A percentile compares a stretch with the other conserved stretches of the same genome.
Evolutionary conservation across 1,284 basidiomycete species (phyloP).

Genomic region (Tylopilus sp.): DNA sequence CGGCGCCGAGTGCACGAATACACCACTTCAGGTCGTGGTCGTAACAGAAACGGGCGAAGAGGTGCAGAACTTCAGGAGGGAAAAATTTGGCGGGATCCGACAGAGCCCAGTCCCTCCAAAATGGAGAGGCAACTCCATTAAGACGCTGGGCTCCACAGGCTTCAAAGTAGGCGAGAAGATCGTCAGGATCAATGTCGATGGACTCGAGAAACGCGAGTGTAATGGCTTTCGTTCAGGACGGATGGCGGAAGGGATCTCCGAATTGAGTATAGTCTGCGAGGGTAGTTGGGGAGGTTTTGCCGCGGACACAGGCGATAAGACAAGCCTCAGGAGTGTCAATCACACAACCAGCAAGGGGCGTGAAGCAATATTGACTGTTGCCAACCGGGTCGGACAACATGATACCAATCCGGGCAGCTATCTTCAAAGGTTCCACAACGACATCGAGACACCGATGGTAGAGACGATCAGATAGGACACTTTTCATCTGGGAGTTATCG

Average conservation of each 20-base stretch:
- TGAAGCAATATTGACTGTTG: constrained; percentile 5
- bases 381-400: constrained; percentile 43
- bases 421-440: constrained; percentile 41
- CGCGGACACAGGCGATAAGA: too few species aligned
- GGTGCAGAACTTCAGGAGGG: too few species aligned
- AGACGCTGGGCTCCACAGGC: neutral
- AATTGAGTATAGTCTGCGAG: too few species aligned
- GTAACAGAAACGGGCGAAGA: too few species aligned
- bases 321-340: neutral
- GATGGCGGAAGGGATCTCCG: too few species aligned
- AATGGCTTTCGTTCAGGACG: neutral
- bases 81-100: too few species aligned
- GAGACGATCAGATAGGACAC: constrained; percentile 26
- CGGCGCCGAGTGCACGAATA: too few species aligned
- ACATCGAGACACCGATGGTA: constrained; percentile 45
- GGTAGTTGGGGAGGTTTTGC: too few species aligned
- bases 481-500: neutral
- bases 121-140: neutral
- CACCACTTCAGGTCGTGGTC: too few species aligned
- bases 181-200: neutral
- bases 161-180: constrained; percentile 5
- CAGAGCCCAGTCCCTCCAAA: too few species aligned
- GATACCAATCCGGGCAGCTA: constrained; percentile 35
- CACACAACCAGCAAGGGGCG: constrained; percentile 7
- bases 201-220: neutral